Conservation (phyloP, 768 basidiomycete genomes). For the Amanita fuliginea region DNA sequence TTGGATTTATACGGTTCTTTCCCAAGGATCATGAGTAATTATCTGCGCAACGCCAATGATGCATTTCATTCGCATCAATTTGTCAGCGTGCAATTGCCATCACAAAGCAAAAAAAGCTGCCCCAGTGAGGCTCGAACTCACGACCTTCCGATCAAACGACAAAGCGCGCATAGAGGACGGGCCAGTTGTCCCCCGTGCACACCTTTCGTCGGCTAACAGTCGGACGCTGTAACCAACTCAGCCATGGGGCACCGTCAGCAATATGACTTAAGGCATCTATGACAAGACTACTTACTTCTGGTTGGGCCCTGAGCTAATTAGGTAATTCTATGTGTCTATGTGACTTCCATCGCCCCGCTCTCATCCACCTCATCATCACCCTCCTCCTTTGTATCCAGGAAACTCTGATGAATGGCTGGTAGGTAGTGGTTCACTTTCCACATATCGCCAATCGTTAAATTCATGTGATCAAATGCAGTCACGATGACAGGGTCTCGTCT, state of each 20-base stretch:
- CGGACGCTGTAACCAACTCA: constrained; percentile 74
- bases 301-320: too few relatives aligned
- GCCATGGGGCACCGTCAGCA: constrained; percentile 69
- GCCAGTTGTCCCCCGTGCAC: neutral
- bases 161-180: neutral
- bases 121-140: constrained; percentile 67
- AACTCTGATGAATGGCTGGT: constrained; percentile 54
- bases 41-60: neutral
- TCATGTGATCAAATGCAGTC: constrained; percentile 74
- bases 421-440: constrained; percentile 80
- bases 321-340: neutral
- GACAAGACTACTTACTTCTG: too few relatives aligned
- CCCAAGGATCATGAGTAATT: neutral
- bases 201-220: constrained; percentile 38
- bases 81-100: too few relatives aligned
- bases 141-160: constrained; percentile 47
- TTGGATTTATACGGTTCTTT: neutral
- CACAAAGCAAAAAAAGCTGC: constrained; percentile 22
- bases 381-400: constrained; percentile 42
- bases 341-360: neutral
- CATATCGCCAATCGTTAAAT: constrained; percentile 65
- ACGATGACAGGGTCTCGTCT: constrained; percentile 40
- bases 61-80: too few relatives aligned
- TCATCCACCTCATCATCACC: constrained; percentile 25
- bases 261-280: too few relatives aligned